Evolutionary conservation across 495 filamentous ascomycete species (phyloP).

Genomic region (Penicillium pancosmium): DNA sequence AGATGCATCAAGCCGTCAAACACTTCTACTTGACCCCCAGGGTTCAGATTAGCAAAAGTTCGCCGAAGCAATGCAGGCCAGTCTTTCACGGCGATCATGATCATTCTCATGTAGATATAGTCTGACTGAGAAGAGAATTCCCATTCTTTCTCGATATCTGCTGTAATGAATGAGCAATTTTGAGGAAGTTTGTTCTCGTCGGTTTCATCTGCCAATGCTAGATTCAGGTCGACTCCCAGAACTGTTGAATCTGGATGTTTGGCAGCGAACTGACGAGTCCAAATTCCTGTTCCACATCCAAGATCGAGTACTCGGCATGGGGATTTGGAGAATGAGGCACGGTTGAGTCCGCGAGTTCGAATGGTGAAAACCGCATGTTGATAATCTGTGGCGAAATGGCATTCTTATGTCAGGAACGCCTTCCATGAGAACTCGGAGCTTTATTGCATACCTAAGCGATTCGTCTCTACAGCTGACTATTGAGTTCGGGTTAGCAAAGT

Average conservation of each 20-base stretch:
- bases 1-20: neutral
- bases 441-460: neutral
- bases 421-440: no score
- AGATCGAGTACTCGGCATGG: neutral
- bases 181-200: neutral
- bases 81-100: slow-evolving; percentile 1
- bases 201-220: neutral
- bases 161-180: neutral
- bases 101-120: slow-evolving; percentile 2
- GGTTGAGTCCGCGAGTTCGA: neutral
- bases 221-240: neutral
- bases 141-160: slow-evolving; percentile 1
- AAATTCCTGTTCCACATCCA: slow-evolving; percentile 3
- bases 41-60: neutral
- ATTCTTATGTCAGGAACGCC: no score
- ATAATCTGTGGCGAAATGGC: no score
- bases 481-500: neutral
- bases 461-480: neutral
- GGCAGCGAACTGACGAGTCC: neutral
- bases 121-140: neutral
- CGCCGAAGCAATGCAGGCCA: neutral
- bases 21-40: neutral
- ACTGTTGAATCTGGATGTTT: neutral
- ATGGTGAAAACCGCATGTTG: neutral
- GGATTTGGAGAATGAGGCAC: neutral